A percentile compares a stretch with the other conserved stretches of the same genome.
Evolutionary conservation across 2,329 filamentous ascomycete genomes (phyloP).

Genomic region (Trichoderma sp.): DNA sequence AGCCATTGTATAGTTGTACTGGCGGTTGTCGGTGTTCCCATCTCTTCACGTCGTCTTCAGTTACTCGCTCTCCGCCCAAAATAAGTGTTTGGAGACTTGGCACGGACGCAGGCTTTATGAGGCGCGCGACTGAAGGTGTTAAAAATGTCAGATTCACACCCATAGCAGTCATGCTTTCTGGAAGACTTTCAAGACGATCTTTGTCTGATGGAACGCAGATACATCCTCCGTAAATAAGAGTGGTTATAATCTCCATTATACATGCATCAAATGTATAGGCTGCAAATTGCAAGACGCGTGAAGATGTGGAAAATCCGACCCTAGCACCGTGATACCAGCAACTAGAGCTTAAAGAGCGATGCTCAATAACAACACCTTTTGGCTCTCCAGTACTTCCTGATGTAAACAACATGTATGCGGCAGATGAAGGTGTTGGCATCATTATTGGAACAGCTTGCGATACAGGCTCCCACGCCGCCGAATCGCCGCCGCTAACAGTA

Average conservation of each 20-base stretch:
- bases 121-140: not conserved
- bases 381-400: no score
- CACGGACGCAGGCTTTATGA: not conserved
- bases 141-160: not conserved
- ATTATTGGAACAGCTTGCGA: no score
- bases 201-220: not conserved
- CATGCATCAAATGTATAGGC: constrained; percentile 24
- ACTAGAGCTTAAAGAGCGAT: no score
- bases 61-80: not conserved
- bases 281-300: constrained; percentile 38
- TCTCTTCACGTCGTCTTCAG: not conserved
- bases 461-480: no score
- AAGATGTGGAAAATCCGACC: no score
- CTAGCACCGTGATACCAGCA: no score
- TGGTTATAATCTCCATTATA: constrained; percentile 1
- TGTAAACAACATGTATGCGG: no score
- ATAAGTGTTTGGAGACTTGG: not conserved
- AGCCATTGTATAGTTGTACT: constrained; percentile 13
- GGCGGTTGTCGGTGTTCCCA: not conserved
- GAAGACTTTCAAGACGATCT: not conserved
- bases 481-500: no score
- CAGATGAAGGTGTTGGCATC: no score
- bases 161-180: not conserved
- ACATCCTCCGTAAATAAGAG: constrained; percentile 15
- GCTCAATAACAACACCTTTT: no score